Conservation (phyloP, 176 grass and related monocot species). For the Oryza nivara region DNA sequence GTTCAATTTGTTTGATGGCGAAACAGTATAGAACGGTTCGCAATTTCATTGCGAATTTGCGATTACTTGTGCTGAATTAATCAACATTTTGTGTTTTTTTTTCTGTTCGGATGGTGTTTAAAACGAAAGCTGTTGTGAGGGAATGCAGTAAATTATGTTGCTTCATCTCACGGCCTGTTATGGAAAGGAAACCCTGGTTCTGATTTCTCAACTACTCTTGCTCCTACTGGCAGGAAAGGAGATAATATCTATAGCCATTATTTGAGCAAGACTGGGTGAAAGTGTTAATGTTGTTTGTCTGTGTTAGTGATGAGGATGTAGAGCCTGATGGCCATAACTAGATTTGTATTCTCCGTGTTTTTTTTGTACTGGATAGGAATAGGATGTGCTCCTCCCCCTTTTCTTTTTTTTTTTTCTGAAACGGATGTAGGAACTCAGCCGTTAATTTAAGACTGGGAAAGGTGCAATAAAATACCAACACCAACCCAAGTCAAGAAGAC, state of each 20-base stretch:
- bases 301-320: neutral
- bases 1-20: constrained; percentile 7
- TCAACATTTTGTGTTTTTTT: constrained; percentile 17
- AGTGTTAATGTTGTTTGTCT: neutral
- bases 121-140: neutral
- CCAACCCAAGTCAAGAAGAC: no score
- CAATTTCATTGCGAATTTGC: constrained; percentile 1
- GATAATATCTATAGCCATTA: constrained; percentile 8
- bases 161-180: neutral
- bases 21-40: neutral
- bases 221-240: neutral
- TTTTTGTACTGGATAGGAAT: neutral
- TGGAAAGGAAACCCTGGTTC: neutral
- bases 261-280: constrained; percentile 19
- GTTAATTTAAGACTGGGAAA: no score
- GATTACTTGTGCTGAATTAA: neutral
- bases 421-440: neutral
- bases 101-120: neutral
- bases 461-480: no score
- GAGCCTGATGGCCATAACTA: neutral
- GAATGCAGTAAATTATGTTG: neutral
- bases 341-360: constrained; percentile 10
- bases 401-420: neutral
- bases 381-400: no score
- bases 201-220: neutral